A percentile compares a stretch with the other conserved stretches of the same genome.
These are phyloP conservation scores for Cutaneotrichosporon dermatis DNA, from an alignment of 1,284 basidiomycete species.

Conservation along the genomic window DNA sequence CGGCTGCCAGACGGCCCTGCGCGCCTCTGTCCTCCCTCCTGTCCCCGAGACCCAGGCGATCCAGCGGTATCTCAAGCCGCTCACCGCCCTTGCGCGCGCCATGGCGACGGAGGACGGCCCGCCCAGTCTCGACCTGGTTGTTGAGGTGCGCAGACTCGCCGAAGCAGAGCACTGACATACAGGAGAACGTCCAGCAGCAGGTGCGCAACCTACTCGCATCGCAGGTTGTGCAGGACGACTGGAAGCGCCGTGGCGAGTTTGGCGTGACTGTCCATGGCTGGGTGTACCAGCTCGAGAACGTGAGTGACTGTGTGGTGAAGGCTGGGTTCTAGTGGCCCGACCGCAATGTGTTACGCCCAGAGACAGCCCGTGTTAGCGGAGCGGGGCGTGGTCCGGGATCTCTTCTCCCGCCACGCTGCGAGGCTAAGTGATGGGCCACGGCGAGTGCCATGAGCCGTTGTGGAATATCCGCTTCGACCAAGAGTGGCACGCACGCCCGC, in stretches of 20 bases:
- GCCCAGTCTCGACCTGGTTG: conserved; percentile 40
- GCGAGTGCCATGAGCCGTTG: too few relatives aligned
- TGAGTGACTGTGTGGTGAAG: conserved; percentile 15
- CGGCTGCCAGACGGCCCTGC: conserved; percentile 43
- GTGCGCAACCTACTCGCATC: conserved; percentile 39
- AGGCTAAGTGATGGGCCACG: too few relatives aligned
- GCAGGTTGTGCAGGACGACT: conserved; percentile 40
- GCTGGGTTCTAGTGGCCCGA: too few relatives aligned
- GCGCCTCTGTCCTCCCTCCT: conserved; percentile 37
- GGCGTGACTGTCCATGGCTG: conserved; percentile 45
- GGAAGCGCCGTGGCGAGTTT: conserved; percentile 37
- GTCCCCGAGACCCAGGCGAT: conserved; percentile 34
- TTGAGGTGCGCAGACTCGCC: conserved; percentile 28
- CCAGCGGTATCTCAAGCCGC: conserved; percentile 41
- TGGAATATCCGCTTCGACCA: too few relatives aligned
- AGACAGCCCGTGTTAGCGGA: too few relatives aligned
- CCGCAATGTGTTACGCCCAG: too few relatives aligned
- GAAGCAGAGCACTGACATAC: too few relatives aligned
- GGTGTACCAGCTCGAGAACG: conserved; percentile 49
- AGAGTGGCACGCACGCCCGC: too few relatives aligned
- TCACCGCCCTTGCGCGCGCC: conserved; percentile 35
- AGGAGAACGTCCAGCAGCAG: conserved; percentile 43
- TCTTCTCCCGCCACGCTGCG: too few relatives aligned
- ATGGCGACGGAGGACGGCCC: conserved; percentile 36
- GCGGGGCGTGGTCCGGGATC: too few relatives aligned